These are phyloP conservation scores for Venturia asperata DNA, from an alignment of 2,329 filamentous ascomycete species.

Conservation along the genomic window DNA sequence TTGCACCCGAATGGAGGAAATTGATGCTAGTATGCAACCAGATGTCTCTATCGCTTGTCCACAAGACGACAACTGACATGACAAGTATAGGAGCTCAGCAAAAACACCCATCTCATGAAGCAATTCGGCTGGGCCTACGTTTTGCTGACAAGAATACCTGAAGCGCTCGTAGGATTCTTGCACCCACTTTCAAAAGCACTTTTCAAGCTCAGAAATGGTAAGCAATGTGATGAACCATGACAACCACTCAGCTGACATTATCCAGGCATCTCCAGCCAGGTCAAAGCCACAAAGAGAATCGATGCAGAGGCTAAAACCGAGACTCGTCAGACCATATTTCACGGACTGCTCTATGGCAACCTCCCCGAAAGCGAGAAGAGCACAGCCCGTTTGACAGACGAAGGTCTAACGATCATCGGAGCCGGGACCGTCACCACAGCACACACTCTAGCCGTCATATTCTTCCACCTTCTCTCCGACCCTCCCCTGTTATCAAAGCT, in stretches of 20 bases:
- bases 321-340: slow-evolving; percentile 19
- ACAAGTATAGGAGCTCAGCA: slow-evolving; percentile 24
- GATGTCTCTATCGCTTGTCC: slow-evolving; percentile 8
- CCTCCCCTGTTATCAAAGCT: slow-evolving; percentile 23
- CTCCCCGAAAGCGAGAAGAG: slow-evolving; percentile 23
- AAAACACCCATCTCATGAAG: slow-evolving; percentile 27
- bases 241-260: slow-evolving; percentile 8
- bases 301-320: neutral
- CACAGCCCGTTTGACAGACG: slow-evolving; percentile 30
- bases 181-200: slow-evolving; percentile 26
- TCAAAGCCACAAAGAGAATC: slow-evolving; percentile 22
- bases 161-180: slow-evolving; percentile 23
- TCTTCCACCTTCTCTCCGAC: slow-evolving; percentile 28
- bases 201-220: slow-evolving; percentile 26
- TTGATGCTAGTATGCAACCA: slow-evolving; percentile 19
- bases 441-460: slow-evolving; percentile 29
- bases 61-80: neutral
- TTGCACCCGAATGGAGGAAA: slow-evolving; percentile 21
- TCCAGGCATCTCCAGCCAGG: slow-evolving; percentile 20
- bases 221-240: slow-evolving; percentile 20
- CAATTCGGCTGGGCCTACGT: slow-evolving; percentile 23
- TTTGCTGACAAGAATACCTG: slow-evolving; percentile 22
- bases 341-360: slow-evolving; percentile 15
- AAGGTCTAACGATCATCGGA: slow-evolving; percentile 34
- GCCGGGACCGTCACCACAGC: slow-evolving; percentile 36